phyloP scores from a whole-genome alignment of 805 yeast genomes.

The Barnettozyma botsteinii region DNA sequence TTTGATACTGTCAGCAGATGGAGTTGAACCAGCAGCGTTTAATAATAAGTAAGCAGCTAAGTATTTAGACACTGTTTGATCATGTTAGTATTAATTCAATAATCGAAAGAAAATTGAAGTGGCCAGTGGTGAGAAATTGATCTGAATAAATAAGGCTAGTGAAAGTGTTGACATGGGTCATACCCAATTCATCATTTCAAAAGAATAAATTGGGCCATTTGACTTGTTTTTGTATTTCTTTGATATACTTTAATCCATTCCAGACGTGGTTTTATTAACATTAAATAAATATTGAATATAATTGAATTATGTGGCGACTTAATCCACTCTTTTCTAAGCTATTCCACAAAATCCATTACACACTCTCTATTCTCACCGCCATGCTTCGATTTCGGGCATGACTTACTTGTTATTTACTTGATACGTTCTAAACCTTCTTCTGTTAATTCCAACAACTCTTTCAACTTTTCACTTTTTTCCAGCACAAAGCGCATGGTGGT shows the following conservation, averaged over 20 bases:
- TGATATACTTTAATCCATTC: no score
- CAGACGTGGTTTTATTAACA: no score
- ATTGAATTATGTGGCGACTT: no score
- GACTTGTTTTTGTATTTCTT: no score
- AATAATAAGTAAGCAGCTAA: constrained; percentile 99
- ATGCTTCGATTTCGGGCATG: neutral
- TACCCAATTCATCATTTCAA: no score
- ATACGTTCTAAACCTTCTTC: neutral
- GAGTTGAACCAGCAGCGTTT: constrained; percentile 94
- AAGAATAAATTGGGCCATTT: no score
- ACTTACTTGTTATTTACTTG: constrained; percentile 11
- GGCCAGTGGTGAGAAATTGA: neutral
- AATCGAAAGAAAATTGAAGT: neutral
- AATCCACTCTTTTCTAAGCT: no score
- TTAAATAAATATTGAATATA: no score
- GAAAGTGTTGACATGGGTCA: no score
- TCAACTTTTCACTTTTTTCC: constrained; percentile 12
- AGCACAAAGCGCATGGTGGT: no score
- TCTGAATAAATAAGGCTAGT: no score
- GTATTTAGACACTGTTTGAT: constrained; percentile 53
- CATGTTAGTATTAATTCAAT: constrained; percentile 16
- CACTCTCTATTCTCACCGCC: neutral
- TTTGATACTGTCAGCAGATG: constrained; percentile 89
- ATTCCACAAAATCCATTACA: neutral
- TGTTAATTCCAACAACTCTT: neutral